Evolutionary conservation across 2,329 filamentous ascomycete species (phyloP).

Genomic region (Graphilbum fragrans): DNA sequence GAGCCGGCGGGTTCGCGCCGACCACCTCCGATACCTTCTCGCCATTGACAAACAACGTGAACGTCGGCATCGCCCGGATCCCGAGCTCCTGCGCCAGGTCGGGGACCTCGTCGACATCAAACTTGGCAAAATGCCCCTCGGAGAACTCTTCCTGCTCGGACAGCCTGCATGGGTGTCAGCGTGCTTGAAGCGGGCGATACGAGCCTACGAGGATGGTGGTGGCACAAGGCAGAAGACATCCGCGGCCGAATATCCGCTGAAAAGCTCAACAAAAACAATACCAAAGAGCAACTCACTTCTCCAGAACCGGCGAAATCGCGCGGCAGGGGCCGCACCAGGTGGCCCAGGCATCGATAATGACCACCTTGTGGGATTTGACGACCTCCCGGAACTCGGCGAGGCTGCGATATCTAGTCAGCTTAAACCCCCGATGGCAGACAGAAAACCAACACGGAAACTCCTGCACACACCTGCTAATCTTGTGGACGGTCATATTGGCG

Average conservation of each 20-base stretch:
- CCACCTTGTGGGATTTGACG: slow-evolving; percentile 29
- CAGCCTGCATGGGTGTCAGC: slow-evolving; percentile 29
- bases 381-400: slow-evolving; percentile 20
- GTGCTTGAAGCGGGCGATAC: too few species aligned
- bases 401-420: neutral
- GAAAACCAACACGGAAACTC: neutral
- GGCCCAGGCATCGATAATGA: slow-evolving; percentile 79
- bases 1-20: slow-evolving; percentile 65
- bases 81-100: slow-evolving; percentile 65
- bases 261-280: neutral
- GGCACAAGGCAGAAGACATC: too few species aligned
- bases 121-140: slow-evolving; percentile 64
- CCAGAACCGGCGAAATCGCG: slow-evolving; percentile 66
- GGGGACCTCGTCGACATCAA: slow-evolving; percentile 76
- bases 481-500: slow-evolving; percentile 8
- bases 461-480: slow-evolving; percentile 4
- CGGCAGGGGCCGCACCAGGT: slow-evolving; percentile 95
- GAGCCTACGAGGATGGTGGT: too few species aligned
- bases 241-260: too few species aligned
- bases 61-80: slow-evolving; percentile 88
- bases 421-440: neutral
- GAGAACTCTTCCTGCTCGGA: slow-evolving; percentile 35
- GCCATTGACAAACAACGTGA: slow-evolving; percentile 72
- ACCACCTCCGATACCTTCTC: slow-evolving; percentile 62
- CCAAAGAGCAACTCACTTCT: slow-evolving; percentile 35